Percentiles rank a stretch among this genome's conserved stretches.
Conservation (phyloP, 2,329 filamentous ascomycete genomes). For the Zymoseptoria crescenta region DNA sequence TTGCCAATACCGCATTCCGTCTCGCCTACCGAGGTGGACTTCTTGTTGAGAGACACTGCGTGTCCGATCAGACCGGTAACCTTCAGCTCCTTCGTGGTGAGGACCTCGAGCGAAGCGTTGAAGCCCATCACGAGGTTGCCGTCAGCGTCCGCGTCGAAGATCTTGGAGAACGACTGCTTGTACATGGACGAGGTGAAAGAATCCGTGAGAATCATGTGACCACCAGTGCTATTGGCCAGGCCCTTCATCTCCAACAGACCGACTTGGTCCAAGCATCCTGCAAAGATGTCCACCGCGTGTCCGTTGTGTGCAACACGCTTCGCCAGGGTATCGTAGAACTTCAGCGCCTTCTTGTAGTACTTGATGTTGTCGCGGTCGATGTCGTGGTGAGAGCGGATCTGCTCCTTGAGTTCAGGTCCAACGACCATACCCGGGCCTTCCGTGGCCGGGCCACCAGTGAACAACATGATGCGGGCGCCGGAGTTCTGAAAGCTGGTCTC, state of each 20-base stretch:
- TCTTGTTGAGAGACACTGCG: constrained; percentile 94
- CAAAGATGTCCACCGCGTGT: constrained; percentile 95
- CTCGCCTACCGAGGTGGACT: constrained; percentile 92
- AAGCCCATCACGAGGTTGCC: constrained; percentile 97
- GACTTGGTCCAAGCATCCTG: constrained; percentile 93
- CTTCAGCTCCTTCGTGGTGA: constrained; percentile 97
- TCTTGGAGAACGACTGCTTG: constrained; percentile 93
- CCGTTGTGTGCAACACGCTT: constrained; percentile 95
- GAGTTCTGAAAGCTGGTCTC: constrained; percentile 95
- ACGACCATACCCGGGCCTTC: constrained; percentile 97
- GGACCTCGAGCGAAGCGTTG: constrained; percentile 88
- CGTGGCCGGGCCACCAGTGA: constrained; percentile 87
- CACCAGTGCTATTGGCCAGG: constrained; percentile 88
- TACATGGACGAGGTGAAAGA: constrained; percentile 99
- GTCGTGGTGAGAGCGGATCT: constrained; percentile 95
- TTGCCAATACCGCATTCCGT: constrained; percentile 98
- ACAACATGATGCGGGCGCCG: constrained; percentile 93
- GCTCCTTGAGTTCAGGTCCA: constrained; percentile 87
- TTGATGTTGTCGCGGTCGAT: constrained; percentile 99
- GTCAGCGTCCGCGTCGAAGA: constrained; percentile 93
- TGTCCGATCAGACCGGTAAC: constrained; percentile 96
- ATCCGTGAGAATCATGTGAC: constrained; percentile 96
- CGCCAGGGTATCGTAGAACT: constrained; percentile 93
- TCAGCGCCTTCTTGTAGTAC: constrained; percentile 98
- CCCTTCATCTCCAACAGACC: constrained; percentile 98